Conservation (phyloP, 768 basidiomycete genomes). For the Candolleomyces aberdarensis region DNA sequence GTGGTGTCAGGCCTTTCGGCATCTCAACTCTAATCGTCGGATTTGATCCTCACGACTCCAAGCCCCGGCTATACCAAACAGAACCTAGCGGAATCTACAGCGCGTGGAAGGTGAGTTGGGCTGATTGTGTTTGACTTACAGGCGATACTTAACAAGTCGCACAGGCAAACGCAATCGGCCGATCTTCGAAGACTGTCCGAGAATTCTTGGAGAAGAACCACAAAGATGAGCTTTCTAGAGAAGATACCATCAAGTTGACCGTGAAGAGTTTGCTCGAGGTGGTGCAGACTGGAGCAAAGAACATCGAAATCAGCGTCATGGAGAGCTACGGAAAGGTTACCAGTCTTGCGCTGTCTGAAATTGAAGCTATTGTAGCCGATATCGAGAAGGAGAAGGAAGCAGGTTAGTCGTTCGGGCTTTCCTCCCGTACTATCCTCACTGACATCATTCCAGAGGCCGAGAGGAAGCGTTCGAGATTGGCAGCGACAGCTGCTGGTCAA, state of each 20-base stretch:
- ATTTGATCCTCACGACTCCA: constrained; percentile 89
- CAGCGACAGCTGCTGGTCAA: constrained; percentile 88
- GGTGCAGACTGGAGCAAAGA: constrained; percentile 99
- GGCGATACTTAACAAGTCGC: not conserved
- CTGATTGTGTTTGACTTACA: not conserved
- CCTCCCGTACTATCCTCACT: not conserved
- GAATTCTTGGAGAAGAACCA: constrained; percentile 99
- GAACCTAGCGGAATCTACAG: constrained; percentile 98
- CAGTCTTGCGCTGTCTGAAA: constrained; percentile 80
- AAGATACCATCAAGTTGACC: constrained; percentile 91
- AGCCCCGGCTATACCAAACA: constrained; percentile 91
- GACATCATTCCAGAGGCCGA: constrained; percentile 71
- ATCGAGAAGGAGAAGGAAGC: constrained; percentile 98
- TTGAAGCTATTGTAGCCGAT: constrained; percentile 86
- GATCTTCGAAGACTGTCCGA: constrained; percentile 96
- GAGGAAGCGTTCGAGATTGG: constrained; percentile 84
- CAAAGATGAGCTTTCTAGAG: constrained; percentile 83
- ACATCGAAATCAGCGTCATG: constrained; percentile 98
- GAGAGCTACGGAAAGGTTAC: constrained; percentile 92
- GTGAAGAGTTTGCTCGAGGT: constrained; percentile 96
- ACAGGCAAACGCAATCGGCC: constrained; percentile 95
- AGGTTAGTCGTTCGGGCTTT: constrained; percentile 42
- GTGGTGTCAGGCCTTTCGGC: constrained; percentile 97
- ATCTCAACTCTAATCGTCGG: constrained; percentile 96
- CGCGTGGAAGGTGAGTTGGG: constrained; percentile 83